Conservation (phyloP, 306 rosid species). For the Pachyrhizus erosus region DNA sequence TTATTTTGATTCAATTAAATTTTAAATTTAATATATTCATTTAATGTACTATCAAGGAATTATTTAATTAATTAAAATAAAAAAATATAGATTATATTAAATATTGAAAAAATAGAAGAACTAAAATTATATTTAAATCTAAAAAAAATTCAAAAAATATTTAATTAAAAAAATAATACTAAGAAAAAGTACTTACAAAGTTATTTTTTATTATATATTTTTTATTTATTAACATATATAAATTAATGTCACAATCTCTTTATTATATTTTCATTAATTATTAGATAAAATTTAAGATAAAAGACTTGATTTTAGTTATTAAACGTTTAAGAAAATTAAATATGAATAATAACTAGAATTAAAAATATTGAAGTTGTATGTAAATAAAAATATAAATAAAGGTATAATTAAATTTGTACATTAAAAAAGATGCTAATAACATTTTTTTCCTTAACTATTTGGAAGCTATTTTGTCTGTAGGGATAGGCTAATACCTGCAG, state of each 20-base stretch:
- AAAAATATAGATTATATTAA: too few species aligned
- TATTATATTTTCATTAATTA: not conserved
- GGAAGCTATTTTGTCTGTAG: not conserved
- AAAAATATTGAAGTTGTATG: not conserved
- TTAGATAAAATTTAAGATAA: not conserved
- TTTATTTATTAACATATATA: too few species aligned
- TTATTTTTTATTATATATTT: not conserved
- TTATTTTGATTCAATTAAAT: too few species aligned
- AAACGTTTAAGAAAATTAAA: not conserved
- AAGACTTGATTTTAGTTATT: not conserved
- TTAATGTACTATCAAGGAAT: too few species aligned
- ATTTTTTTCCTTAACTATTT: not conserved
- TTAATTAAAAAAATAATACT: not conserved
- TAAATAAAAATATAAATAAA: not conserved
- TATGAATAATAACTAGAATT: not conserved
- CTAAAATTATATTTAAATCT: too few species aligned
- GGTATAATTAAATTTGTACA: not conserved
- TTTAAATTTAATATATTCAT: too few species aligned
- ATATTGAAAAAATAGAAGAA: too few species aligned
- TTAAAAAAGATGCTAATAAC: not conserved
- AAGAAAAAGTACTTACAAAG: not conserved
- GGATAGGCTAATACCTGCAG: not conserved
- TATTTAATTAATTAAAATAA: too few species aligned
- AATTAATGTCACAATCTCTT: not conserved
- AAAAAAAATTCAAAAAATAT: too few species aligned